Percentiles rank a stretch among this genome's conserved stretches.
These are phyloP conservation scores for Vaucheria bursata DNA, from an alignment of 352 stramenopile genomes.

Conservation along the genomic window DNA sequence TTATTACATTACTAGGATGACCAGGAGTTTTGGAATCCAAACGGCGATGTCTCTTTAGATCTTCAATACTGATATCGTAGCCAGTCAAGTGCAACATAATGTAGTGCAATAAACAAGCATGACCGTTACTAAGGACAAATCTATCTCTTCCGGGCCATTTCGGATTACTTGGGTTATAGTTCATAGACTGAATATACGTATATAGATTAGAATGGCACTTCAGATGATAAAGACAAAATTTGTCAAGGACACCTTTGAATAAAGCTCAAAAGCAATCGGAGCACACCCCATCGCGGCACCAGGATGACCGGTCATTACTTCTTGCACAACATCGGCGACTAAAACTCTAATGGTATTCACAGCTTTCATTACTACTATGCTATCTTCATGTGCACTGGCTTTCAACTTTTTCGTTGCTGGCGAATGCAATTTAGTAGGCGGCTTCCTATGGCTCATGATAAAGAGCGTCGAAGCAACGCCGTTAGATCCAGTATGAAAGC, in stretches of 20 bases:
- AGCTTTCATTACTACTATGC: constrained; percentile 61
- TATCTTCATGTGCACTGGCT: too few relatives aligned
- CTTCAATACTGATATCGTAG: constrained; percentile 82
- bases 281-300: constrained; percentile 95
- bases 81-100: constrained; percentile 95
- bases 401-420: too few relatives aligned
- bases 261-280: constrained; percentile 94
- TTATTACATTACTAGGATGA: constrained; percentile 93
- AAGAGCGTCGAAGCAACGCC: too few relatives aligned
- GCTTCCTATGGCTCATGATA: too few relatives aligned
- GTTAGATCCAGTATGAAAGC: too few relatives aligned
- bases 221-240: neutral
- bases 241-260: constrained; percentile 58
- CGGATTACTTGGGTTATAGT: constrained; percentile 62
- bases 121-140: constrained; percentile 97
- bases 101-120: constrained; percentile 97
- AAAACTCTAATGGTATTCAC: constrained; percentile 96
- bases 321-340: constrained; percentile 87
- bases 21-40: constrained; percentile 88
- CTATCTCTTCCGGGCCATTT: constrained; percentile 91
- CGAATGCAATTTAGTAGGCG: too few relatives aligned
- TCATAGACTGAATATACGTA: constrained; percentile 54
- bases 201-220: neutral
- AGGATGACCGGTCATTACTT: constrained; percentile 94
- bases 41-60: constrained; percentile 93